Evolutionary conservation across 2,329 filamentous ascomycete genomes (phyloP), one percentile per base, ranked within the genome.

Genomic region (Massarina eburnea): DNA sequence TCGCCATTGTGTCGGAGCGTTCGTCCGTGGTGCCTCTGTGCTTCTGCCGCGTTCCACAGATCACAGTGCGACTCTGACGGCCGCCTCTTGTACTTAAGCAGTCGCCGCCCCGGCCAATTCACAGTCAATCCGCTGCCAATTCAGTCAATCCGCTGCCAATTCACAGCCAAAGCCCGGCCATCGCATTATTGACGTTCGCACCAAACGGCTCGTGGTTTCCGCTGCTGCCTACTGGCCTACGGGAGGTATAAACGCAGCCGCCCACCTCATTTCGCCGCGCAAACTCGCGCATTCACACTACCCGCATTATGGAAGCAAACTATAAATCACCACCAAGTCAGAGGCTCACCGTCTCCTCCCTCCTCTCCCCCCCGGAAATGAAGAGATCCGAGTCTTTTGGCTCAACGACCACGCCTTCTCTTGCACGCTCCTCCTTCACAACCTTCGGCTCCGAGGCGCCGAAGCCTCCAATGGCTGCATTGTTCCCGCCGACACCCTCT

Each of bases 301-400:
- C 18, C 18, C 43, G 45, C 58, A 55, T 51, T 48, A 67, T 67
- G 63, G 62, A 62, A 61, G 62, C 59, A 54, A 51, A 51, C 34
- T 55, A 64, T 41, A 62, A 58, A 39, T 54, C 62, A 22, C 54
- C 62, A 27, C 54, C 62, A 40, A 63, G 56, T 62, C 53, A 63
- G 62, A 46, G 35, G 17, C 60, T 68, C 15, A 58, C 64, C 36
- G 64, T 70, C 39, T 68, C 65, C 46, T 71, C 69, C 14, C 66
- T 72, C 37, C 68, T 42, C 48, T 72, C 69, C 12, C 70, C 70
- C 8, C 70, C 70, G 15, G 70, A 72, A 56, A 65, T 68, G 61
- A 70, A 70, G 57, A 64, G 63, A 26, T 62, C 62, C 42, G 66
- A 68, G 48, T 68, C 66, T n/a, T 71, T 71, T 59, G 62, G 62